A percentile compares a stretch with the other conserved stretches of the same genome.
These are phyloP conservation scores for Chrysoporthe deuterocubensis DNA, from an alignment of 2,329 filamentous ascomycete species.

Conservation along the genomic window DNA sequence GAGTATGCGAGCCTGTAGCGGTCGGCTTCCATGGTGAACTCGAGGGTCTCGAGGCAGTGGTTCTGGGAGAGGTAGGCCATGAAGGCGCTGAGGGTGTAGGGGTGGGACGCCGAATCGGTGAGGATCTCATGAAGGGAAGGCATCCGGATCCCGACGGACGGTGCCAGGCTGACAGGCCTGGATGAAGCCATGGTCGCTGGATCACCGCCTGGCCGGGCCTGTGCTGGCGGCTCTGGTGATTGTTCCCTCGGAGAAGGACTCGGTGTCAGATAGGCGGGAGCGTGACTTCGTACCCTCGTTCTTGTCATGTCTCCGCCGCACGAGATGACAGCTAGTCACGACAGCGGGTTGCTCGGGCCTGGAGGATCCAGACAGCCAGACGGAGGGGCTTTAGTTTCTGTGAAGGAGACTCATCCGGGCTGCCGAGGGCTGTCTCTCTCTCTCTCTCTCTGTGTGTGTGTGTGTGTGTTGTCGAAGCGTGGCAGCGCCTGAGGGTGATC, in stretches of 20 bases:
- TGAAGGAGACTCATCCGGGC: conserved; percentile 15
- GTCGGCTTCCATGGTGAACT: conserved; percentile 94
- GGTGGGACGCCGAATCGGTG: conserved; percentile 80
- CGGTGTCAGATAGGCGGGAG: conserved; percentile 48
- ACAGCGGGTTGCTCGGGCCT: conserved; percentile 29
- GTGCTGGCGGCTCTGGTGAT: conserved; percentile 49
- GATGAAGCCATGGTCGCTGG: conserved; percentile 52
- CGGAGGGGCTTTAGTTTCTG: conserved; percentile 27
- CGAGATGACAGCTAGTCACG: neutral
- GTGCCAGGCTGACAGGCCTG: conserved; percentile 53
- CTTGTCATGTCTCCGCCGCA: conserved; percentile 47
- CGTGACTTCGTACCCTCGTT: conserved; percentile 49
- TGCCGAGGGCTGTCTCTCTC: neutral
- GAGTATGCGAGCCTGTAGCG: conserved; percentile 71
- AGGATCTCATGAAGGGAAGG: conserved; percentile 88
- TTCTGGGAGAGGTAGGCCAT: conserved; percentile 97
- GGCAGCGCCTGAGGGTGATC: neutral
- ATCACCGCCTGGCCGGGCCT: conserved; percentile 49
- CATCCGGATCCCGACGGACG: conserved; percentile 45
- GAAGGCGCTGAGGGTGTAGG: conserved; percentile 90
- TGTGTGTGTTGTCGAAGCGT: neutral
- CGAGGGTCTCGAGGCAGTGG: conserved; percentile 93
- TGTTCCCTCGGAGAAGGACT: conserved; percentile 46
- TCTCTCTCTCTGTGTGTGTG: too few relatives aligned
- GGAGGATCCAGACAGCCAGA: conserved; percentile 30